Base-by-base conservation (phyloP, 768 basidiomycete species). In the Termitomyces sp. region DNA sequence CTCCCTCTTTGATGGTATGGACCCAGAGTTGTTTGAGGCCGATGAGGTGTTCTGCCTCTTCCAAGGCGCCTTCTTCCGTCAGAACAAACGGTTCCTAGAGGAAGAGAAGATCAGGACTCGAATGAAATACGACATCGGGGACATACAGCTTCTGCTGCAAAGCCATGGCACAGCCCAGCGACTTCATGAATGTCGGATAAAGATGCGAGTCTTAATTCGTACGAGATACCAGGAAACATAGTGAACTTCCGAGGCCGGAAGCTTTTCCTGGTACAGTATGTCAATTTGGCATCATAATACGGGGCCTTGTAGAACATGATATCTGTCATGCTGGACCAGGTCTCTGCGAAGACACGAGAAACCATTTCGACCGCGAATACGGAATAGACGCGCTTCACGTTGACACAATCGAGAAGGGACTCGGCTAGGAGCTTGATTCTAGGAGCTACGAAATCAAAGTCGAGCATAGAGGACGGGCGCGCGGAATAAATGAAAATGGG, bases 401-500 rank as follows among this genome's bases (percentile, higher is more conserved):
- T 1, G 14, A 61, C 56, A 26, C 13, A 51, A 57, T 41, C 32
- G 7, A 9, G 30, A 43, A 61, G 60, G 8, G 33, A 7, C 5
- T 50, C 2, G 2, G 38, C 56, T 18, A 61, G 18, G 16, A 57
- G 56, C 20, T 54, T 28, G 5, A 61, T 35, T 38, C 53, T 56
- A 20, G 53, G 53, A 18, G 20, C 11, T 9, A 60, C 40, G 11
- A 57, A 60, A 2, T 20, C 4, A 5, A 9, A 0, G 3, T 43
- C 36, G 16, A 55, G 60, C 2, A 18, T 11, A 5, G 46, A n/a
- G 9, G 20, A 13, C 1, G 53, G 52, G 14, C 3, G 35, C 5
- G 48, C 16, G 9, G 56, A 57, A 49, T 54, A 61, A 40, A 61
- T 57, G 56, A 61, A 57, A 41, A 61, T 52, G 10, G 60, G 60